Conservation (phyloP, 2,329 filamentous ascomycete species). For the Phialocephala subalpina region DNA sequence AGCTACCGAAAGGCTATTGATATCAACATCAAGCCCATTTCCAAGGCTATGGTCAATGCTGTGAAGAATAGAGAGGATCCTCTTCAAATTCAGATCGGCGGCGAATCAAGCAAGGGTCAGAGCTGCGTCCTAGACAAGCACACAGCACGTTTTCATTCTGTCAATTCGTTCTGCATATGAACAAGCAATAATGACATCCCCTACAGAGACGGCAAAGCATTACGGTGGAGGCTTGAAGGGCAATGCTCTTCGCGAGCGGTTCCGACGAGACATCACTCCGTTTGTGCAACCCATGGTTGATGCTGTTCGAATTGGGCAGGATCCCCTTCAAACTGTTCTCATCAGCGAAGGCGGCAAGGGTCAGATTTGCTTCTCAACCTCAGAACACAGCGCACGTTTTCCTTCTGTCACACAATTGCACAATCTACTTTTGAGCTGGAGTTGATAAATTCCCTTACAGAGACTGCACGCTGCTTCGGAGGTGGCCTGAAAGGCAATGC, state of each 20-base stretch:
- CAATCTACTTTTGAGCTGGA: not conserved
- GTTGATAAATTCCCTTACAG: not conserved
- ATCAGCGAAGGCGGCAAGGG: constrained; percentile 21
- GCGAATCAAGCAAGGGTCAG: constrained; percentile 14
- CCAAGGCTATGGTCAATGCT: no score
- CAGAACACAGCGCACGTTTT: constrained; percentile 6
- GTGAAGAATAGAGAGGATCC: no score
- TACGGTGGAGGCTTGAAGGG: constrained; percentile 26
- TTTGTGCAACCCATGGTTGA: constrained; percentile 45
- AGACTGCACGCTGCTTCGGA: constrained; percentile 12
- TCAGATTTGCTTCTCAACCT: constrained; percentile 20
- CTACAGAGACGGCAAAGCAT: constrained; percentile 24
- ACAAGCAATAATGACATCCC: constrained; percentile 10
- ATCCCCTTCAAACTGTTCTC: constrained; percentile 42
- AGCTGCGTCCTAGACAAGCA: constrained; percentile 20
- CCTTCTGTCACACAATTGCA: not conserved
- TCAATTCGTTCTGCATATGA: not conserved
- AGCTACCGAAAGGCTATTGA: no score
- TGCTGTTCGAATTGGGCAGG: constrained; percentile 37
- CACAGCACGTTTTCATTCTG: constrained; percentile 4
- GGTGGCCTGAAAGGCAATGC: constrained; percentile 16
- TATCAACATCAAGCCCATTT: no score
- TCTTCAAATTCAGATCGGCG: not conserved
- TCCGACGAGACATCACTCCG: constrained; percentile 45
- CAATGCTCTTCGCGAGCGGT: constrained; percentile 26